These are phyloP conservation scores for Auriscalpium vulgare DNA, from an alignment of 768 basidiomycete genomes.

Conservation along the genomic window DNA sequence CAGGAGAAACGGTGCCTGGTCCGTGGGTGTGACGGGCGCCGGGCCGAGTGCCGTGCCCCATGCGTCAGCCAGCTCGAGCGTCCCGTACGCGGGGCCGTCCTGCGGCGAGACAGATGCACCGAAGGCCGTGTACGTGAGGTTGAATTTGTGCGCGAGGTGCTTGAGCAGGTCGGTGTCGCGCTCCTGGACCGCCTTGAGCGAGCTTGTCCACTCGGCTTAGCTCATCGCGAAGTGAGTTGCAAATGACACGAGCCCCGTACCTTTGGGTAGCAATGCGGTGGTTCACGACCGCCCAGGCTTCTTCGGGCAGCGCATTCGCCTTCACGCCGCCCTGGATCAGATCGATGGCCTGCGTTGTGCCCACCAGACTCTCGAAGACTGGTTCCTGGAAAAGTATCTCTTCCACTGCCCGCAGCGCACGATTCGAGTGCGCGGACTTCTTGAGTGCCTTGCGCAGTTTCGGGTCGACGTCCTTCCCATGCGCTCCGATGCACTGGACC, in stretches of 20 bases:
- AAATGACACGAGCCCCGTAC: neutral
- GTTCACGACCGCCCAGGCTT: conserved; percentile 28
- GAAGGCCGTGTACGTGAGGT: conserved; percentile 35
- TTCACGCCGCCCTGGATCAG: conserved; percentile 36
- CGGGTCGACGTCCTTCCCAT: conserved; percentile 29
- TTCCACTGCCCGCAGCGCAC: conserved; percentile 28
- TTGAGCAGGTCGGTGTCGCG: conserved; percentile 23
- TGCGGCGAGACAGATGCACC: conserved; percentile 23
- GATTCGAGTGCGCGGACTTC: conserved; percentile 21
- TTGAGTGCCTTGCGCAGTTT: conserved; percentile 23
- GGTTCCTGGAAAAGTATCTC: conserved; percentile 18
- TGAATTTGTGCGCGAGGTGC: conserved; percentile 27
- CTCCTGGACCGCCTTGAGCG: conserved; percentile 22
- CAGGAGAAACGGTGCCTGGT: conserved; percentile 29
- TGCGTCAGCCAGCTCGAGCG: conserved; percentile 29
- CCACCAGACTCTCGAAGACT: conserved; percentile 25
- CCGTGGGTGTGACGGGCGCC: conserved; percentile 34
- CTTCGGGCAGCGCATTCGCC: conserved; percentile 40
- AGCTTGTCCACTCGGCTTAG: conserved; percentile 13
- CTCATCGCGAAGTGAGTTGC: too few species aligned
- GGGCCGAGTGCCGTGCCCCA: conserved; percentile 29
- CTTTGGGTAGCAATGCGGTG: conserved; percentile 28
- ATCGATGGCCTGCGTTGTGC: conserved; percentile 26
- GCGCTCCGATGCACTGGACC: conserved; percentile 36
- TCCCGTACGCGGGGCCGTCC: conserved; percentile 25